Percentiles rank a stretch among this genome's conserved stretches.
phyloP scores from a whole-genome alignment of 2,329 filamentous ascomycete genomes.

The Trichophyton mentagrophytes region DNA sequence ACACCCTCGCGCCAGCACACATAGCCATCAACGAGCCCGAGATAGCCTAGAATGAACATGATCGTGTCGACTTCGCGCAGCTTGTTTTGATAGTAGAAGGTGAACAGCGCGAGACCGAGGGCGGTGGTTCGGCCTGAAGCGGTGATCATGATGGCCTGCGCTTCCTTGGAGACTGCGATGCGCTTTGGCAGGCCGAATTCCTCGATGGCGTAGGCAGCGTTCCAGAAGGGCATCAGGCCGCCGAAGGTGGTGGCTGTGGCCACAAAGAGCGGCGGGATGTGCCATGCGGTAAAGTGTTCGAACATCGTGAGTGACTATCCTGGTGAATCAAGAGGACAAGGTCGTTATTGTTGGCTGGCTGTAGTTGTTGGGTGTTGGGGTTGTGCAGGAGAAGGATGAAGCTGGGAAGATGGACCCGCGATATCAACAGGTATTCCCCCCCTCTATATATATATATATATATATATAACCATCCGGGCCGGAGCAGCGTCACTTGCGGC shows the following conservation, averaged over 20 bases:
- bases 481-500: no score
- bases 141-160: slow-evolving; percentile 21
- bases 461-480: no score
- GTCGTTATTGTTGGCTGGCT: no score
- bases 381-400: no score
- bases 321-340: no score
- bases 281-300: slow-evolving; percentile 6
- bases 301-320: background rate
- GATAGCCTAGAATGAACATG: slow-evolving; percentile 12
- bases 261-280: slow-evolving; percentile 13
- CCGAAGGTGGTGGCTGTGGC: slow-evolving; percentile 23
- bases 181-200: slow-evolving; percentile 24
- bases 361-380: no score
- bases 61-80: slow-evolving; percentile 16
- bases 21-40: slow-evolving; percentile 15
- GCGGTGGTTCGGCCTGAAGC: slow-evolving; percentile 12
- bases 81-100: slow-evolving; percentile 17
- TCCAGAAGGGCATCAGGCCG: slow-evolving; percentile 24
- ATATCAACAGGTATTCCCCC: no score
- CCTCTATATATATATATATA: no score
- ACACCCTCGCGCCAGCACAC: slow-evolving; percentile 17
- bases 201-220: slow-evolving; percentile 22
- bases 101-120: slow-evolving; percentile 12
- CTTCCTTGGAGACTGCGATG: slow-evolving; percentile 20
- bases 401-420: no score